phyloP scores from a whole-genome alignment of 139 green algal genomes.

The Raphidocelis subcapitata region DNA sequence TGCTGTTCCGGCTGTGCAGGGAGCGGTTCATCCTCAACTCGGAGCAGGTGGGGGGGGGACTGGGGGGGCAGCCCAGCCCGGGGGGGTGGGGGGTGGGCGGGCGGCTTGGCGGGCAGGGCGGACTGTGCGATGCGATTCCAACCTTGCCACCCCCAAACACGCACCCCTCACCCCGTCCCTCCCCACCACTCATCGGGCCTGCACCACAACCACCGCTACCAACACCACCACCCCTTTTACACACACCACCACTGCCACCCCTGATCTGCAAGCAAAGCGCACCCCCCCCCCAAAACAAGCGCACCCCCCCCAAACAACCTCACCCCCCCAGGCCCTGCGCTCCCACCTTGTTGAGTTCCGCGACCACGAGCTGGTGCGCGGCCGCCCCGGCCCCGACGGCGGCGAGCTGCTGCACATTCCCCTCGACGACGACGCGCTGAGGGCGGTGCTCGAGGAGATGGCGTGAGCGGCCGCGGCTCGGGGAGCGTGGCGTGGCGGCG shows the following conservation, averaged over 20 bases:
- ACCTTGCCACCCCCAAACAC: too few species aligned
- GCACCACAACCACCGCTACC: too few species aligned
- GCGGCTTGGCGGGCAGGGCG: too few species aligned
- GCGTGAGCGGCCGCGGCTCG: too few species aligned
- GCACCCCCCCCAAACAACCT: background rate
- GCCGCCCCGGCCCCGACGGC: slow-evolving; percentile 20
- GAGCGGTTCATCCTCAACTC: slow-evolving; percentile 86
- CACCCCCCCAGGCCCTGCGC: slow-evolving; percentile 44
- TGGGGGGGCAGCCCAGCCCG: too few species aligned
- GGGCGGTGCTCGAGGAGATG: slow-evolving; percentile 35
- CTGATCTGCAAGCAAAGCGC: slow-evolving; percentile 9
- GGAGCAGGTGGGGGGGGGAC: slow-evolving; percentile 55
- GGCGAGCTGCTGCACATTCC: slow-evolving; percentile 67
- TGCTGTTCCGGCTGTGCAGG: slow-evolving; percentile 66
- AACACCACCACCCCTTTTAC: too few species aligned
- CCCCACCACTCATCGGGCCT: too few species aligned
- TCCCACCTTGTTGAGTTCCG: slow-evolving; percentile 85
- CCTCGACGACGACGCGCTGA: slow-evolving; percentile 39
- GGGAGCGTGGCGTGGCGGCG: background rate
- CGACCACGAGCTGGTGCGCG: slow-evolving; percentile 75
- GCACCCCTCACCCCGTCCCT: too few species aligned
- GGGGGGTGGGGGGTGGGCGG: too few species aligned
- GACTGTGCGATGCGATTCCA: too few species aligned
- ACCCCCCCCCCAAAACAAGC: background rate
- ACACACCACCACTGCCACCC: too few species aligned